These are phyloP conservation scores for Mortierella polycephala DNA, from an alignment of 371 early-diverging fungal genomes.

Conservation along the genomic window DNA sequence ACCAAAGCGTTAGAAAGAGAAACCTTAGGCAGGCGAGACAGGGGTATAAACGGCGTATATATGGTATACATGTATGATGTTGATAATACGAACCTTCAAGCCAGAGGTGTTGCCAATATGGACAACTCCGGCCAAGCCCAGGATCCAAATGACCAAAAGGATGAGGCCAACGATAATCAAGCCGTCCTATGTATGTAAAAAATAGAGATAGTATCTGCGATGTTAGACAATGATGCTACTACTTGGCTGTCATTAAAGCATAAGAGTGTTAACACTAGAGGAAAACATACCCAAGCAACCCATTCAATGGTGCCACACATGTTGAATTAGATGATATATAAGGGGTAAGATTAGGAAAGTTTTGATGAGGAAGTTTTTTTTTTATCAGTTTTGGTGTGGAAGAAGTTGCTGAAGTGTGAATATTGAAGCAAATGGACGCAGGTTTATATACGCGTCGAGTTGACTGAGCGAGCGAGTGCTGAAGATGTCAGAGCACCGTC, in stretches of 20 bases:
- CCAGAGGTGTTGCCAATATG: constrained; percentile 19
- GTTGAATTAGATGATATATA: constrained; percentile 6
- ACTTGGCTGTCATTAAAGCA: neutral
- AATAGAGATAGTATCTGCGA: neutral
- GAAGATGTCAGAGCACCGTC: constrained; percentile 13
- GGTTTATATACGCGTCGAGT: constrained; percentile 3
- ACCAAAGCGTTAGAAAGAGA: neutral
- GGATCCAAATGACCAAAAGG: constrained; percentile 38
- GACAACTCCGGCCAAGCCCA: constrained; percentile 21
- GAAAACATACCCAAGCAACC: constrained; percentile 32
- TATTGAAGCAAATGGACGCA: neutral
- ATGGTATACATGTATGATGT: too few species aligned
- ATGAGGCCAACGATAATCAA: constrained; percentile 41
- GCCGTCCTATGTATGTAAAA: constrained; percentile 22
- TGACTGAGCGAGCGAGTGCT: neutral
- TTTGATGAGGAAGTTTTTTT: neutral
- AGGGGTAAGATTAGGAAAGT: neutral
- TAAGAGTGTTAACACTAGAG: neutral
- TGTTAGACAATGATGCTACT: neutral
- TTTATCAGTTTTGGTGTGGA: neutral
- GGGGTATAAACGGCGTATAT: too few species aligned
- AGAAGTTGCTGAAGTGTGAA: neutral
- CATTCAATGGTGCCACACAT: constrained; percentile 39
- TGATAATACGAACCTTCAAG: constrained; percentile 15
- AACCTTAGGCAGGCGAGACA: too few species aligned